These are phyloP conservation scores for Ramularia endophylla DNA, from an alignment of 2,329 filamentous ascomycete species.

Conservation along the genomic window DNA sequence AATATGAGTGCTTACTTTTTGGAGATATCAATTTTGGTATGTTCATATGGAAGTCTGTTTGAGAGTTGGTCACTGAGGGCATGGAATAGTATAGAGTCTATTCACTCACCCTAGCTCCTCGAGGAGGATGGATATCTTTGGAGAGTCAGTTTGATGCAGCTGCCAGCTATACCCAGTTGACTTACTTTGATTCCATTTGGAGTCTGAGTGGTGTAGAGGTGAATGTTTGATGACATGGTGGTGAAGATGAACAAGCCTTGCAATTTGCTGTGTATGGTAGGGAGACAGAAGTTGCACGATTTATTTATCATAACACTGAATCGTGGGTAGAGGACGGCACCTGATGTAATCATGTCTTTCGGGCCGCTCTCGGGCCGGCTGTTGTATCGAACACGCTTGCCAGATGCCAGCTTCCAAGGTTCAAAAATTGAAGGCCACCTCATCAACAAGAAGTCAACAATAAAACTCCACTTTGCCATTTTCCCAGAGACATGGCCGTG, in stretches of 20 bases:
- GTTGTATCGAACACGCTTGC: too few species aligned
- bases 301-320: not conserved
- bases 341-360: too few species aligned
- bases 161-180: too few species aligned
- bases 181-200: constrained; percentile 78
- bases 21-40: constrained; percentile 62
- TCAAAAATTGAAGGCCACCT: too few species aligned
- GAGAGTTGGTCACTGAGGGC: not conserved
- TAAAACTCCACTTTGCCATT: too few species aligned
- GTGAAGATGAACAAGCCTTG: not conserved
- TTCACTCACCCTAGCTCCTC: constrained; percentile 63
- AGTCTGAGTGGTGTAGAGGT: constrained; percentile 74
- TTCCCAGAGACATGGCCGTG: too few species aligned
- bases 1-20: constrained; percentile 46
- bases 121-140: constrained; percentile 76
- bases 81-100: not conserved
- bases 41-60: constrained; percentile 66
- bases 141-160: not conserved
- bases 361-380: too few species aligned
- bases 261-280: too few species aligned
- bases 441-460: too few species aligned
- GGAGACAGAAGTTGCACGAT: too few species aligned
- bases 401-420: too few species aligned
- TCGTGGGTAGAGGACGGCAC: too few species aligned
- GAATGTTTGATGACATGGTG: constrained; percentile 49